Evolutionary conservation across 2,329 filamentous ascomycete genomes (phyloP), one percentile per base, ranked within the genome.

Genomic region (Cryphonectria naterciae): DNA sequence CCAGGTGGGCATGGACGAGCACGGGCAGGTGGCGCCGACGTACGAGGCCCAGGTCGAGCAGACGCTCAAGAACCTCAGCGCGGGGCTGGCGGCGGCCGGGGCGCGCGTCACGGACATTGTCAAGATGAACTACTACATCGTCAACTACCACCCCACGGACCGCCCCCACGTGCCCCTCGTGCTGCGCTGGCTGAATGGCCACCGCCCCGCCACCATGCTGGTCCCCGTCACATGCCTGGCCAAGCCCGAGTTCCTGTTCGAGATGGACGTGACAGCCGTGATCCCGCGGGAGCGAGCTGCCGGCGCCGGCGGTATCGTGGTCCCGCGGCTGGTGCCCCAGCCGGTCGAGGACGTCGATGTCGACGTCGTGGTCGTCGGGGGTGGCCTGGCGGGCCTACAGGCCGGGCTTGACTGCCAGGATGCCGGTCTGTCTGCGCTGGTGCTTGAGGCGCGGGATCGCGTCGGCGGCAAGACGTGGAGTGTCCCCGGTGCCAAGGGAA

Each of bases 391-490:
- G 25, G 81, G 79, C 25, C 78, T 83, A 13, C 73, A 78, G 32
- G 81, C 83, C 0, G 83, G 83, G 0, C 65, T 76, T 10, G 74
- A 77, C 1, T 72, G 84, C 2, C 75, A 80, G 4, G 66, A 75
- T 1, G 79, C 79, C 0, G 82, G 82, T 1, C 75, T 84, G 6
- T 80, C 80, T 0, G 78, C 79, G n/a, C 70, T 83, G 0, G 79
- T 88, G 0, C 77, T 88, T 1, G 86, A 88, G 73, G 85, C 85
- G 1, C 79, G 82, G 5, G 80, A 85, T 56, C 81, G 84, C 0
- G 83, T 87, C 0, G 86, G 86, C 0, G 86, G 86, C 8, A 88
- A 88, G 76, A 86, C 84, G 0, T 85, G 80, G 77, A 84, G 80
- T 4, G 70, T 78, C 3, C 76, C 78, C 1, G 72, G 79, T 11